Conservation (phyloP, 1,139 yeast genomes). For the Scheffersomyces segobiensis region DNA sequence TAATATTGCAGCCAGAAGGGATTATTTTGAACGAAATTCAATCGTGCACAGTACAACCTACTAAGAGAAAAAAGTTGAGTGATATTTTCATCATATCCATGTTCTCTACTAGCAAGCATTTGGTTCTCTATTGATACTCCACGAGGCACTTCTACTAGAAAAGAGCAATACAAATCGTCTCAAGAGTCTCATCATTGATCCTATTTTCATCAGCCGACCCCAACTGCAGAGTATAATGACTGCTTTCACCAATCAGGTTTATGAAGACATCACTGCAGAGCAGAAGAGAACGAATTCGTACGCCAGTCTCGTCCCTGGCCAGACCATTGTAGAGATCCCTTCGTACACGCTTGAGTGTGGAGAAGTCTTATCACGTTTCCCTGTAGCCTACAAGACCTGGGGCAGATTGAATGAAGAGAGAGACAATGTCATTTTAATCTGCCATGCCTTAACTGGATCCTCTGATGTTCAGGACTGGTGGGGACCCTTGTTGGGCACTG, state of each 20-base stretch:
- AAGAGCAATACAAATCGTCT: neutral
- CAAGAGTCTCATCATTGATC: neutral
- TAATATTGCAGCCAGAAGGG: neutral
- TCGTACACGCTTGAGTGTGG: constrained; percentile 79
- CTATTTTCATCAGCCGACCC: neutral
- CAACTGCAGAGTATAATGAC: neutral
- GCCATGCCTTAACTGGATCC: constrained; percentile 95
- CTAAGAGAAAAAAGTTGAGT: neutral
- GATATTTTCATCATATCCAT: constrained; percentile 4
- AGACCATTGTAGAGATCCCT: constrained; percentile 80
- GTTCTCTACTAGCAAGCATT: constrained; percentile 14
- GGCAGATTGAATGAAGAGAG: constrained; percentile 63
- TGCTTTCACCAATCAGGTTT: constrained; percentile 17
- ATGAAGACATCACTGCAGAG: constrained; percentile 45
- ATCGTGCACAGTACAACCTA: neutral
- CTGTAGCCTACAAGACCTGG: constrained; percentile 96
- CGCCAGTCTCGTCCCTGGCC: constrained; percentile 72
- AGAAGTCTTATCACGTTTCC: constrained; percentile 67
- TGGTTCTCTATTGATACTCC: constrained; percentile 13
- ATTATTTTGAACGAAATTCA: neutral
- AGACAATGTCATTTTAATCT: constrained; percentile 79
- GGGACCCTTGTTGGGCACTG: constrained; percentile 92
- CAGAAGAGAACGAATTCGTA: constrained; percentile 61
- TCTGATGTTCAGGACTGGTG: constrained; percentile 98
- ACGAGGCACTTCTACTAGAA: neutral